Evolutionary conservation across 2,329 filamentous ascomycete genomes (phyloP).

Genomic region (Ascochyta pisi): DNA sequence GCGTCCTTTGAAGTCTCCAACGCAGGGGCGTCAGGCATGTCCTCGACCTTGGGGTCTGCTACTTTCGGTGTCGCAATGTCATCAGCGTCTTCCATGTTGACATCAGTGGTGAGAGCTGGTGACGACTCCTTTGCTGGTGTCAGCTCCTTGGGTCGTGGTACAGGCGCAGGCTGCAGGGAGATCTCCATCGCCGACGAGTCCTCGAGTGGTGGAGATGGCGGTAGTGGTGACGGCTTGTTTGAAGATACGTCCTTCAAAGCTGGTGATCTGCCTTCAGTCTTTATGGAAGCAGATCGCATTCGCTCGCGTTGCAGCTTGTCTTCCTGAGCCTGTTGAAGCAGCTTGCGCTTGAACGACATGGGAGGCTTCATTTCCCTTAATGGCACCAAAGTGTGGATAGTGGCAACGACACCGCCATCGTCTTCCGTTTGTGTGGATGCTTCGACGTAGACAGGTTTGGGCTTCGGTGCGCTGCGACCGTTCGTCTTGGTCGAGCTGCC

Average conservation of each 20-base stretch:
- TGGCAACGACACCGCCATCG: constrained; percentile 19
- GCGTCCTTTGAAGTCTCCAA: constrained; percentile 24
- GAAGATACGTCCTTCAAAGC: constrained; percentile 42
- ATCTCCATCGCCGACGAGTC: constrained; percentile 39
- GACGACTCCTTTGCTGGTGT: constrained; percentile 34
- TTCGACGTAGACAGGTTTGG: constrained; percentile 44
- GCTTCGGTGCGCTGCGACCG: constrained; percentile 34
- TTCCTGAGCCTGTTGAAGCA: constrained; percentile 48
- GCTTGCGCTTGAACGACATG: constrained; percentile 47
- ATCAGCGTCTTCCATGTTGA: constrained; percentile 30
- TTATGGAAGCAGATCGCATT: constrained; percentile 45
- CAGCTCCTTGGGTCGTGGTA: constrained; percentile 28
- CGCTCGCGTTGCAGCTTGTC: constrained; percentile 48
- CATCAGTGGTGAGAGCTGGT: constrained; percentile 22
- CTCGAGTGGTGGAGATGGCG: constrained; percentile 34
- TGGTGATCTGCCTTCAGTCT: constrained; percentile 43
- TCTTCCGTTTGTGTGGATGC: constrained; percentile 45
- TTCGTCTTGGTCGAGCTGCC: constrained; percentile 51
- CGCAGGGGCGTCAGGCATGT: constrained; percentile 38
- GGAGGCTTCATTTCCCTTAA: constrained; percentile 37
- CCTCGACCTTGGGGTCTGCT: constrained; percentile 35
- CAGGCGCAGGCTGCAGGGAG: constrained; percentile 26
- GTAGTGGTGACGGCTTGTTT: constrained; percentile 40
- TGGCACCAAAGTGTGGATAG: constrained; percentile 21
- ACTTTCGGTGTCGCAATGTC: constrained; percentile 37